Evolutionary conservation across 129 eudicot species (phyloP).

Genomic region (Kitagawia praeruptora): DNA sequence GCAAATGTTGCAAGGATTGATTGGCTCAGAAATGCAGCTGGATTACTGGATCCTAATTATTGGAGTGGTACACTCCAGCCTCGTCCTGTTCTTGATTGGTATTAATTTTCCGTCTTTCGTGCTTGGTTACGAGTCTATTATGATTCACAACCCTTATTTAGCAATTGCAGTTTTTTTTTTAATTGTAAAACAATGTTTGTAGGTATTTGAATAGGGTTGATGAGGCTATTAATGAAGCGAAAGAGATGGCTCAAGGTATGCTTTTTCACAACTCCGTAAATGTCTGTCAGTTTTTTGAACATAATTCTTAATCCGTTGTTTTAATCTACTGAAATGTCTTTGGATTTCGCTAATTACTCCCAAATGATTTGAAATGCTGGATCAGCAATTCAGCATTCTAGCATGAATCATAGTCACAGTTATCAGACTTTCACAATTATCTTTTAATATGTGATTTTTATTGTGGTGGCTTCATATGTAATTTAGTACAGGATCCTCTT

Average conservation of each 20-base stretch:
- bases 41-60: conserved; percentile 76
- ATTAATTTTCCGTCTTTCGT: conserved; percentile 6
- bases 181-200: conserved; percentile 3
- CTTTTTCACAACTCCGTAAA: neutral
- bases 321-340: neutral
- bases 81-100: conserved; percentile 98
- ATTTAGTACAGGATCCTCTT: neutral
- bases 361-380: neutral
- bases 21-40: conserved; percentile 98
- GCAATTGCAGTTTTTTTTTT: neutral
- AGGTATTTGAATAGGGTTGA: conserved; percentile 80
- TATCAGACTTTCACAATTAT: too few species aligned
- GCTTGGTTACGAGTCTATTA: neutral
- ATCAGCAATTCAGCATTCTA: neutral
- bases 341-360: neutral
- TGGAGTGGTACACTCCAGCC: conserved; percentile 96
- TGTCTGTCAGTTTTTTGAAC: neutral
- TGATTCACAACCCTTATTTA: neutral
- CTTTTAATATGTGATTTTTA: too few species aligned
- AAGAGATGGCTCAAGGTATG: conserved; percentile 71
- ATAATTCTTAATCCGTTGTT: neutral
- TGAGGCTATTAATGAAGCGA: conserved; percentile 78
- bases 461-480: too few species aligned
- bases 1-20: conserved; percentile 85
- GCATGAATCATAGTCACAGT: neutral